Conservation (phyloP, 2,329 filamentous ascomycete species). For the Tricladium varicosporioides region DNA sequence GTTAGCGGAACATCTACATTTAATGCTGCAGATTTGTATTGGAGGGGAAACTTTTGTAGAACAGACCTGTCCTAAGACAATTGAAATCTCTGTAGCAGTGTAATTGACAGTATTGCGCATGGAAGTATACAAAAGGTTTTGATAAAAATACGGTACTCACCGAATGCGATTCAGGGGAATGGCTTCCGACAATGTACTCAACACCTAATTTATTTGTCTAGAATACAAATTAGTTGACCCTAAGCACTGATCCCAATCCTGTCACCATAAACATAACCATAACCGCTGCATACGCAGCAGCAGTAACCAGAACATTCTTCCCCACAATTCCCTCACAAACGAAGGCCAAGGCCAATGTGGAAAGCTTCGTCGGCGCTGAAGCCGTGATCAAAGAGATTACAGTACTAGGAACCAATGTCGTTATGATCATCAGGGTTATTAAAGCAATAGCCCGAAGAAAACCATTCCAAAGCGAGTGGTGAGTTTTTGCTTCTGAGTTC, state of each 20-base stretch:
- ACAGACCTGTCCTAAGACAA: too few relatives aligned
- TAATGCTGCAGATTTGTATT: too few relatives aligned
- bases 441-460: constrained; percentile 5
- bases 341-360: background rate
- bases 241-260: background rate
- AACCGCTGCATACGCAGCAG: background rate
- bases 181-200: too few relatives aligned
- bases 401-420: constrained; percentile 2
- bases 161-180: too few relatives aligned
- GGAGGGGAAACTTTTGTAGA: too few relatives aligned
- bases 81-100: too few relatives aligned
- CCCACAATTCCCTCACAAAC: background rate
- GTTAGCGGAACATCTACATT: too few relatives aligned
- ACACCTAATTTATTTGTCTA: too few relatives aligned
- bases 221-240: too few relatives aligned
- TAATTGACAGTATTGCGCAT: too few relatives aligned
- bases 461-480: constrained; percentile 4
- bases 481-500: background rate
- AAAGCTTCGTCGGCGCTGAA: background rate
- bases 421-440: constrained; percentile 9
- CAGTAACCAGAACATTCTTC: background rate
- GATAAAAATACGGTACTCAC: too few relatives aligned
- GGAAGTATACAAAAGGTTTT: too few relatives aligned
- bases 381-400: background rate
- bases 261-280: background rate